A percentile compares a stretch with the other conserved stretches of the same genome.
These are phyloP conservation scores for Plasmodium gonderi DNA, from an alignment of 169 alveolate species.

Conservation along the genomic window DNA sequence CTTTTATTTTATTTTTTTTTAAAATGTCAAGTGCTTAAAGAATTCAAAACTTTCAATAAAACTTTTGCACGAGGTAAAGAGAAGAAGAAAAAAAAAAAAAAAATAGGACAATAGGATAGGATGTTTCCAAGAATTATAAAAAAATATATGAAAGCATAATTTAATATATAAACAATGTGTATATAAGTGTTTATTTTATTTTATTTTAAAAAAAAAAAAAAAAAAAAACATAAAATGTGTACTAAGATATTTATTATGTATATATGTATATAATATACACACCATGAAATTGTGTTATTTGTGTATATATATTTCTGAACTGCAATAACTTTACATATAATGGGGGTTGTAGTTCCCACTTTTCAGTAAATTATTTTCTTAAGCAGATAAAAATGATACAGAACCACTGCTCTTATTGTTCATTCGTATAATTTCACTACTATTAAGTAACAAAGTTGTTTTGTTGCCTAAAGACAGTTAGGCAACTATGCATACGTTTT, in stretches of 20 bases:
- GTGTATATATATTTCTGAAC: not conserved
- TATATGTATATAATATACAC: not conserved
- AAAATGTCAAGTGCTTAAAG: not conserved
- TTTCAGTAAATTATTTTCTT: not conserved
- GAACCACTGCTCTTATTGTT: not conserved
- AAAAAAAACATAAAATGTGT: no score
- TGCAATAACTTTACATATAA: not conserved
- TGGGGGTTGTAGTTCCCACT: not conserved
- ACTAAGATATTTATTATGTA: no score
- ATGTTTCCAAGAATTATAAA: not conserved
- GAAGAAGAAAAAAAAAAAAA: not conserved
- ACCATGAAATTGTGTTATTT: not conserved
- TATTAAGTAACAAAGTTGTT: not conserved
- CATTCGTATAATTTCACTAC: not conserved
- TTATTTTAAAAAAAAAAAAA: no score
- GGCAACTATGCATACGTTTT: not conserved
- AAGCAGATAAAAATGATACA: not conserved
- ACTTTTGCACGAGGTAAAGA: not conserved
- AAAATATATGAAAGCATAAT: not conserved
- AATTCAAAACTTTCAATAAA: not conserved
- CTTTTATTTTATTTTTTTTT: not conserved
- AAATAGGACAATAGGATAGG: not conserved
- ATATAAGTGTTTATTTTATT: not conserved
- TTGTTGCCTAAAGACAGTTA: not conserved
- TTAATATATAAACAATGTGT: not conserved